Evolutionary conservation across 2,329 filamentous ascomycete species (phyloP).

Genomic region (Cercospora janseana): DNA sequence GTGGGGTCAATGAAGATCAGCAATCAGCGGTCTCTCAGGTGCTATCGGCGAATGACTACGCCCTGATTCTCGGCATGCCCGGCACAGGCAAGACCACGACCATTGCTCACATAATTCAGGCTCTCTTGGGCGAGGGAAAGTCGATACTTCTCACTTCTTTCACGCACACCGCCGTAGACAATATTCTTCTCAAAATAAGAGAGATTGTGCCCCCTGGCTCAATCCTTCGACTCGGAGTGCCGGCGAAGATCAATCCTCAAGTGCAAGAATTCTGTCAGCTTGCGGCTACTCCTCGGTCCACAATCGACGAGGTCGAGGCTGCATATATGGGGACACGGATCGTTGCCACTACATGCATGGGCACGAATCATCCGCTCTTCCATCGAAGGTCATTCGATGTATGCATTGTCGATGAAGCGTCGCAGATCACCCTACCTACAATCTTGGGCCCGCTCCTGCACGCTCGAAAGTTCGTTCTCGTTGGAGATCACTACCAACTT

Average conservation of each 20-base stretch:
- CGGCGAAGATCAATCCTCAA: constrained; percentile 82
- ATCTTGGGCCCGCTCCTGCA: constrained; percentile 92
- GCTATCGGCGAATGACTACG: constrained; percentile 92
- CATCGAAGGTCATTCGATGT: constrained; percentile 90
- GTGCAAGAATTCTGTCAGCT: constrained; percentile 82
- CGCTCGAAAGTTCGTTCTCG: constrained; percentile 87
- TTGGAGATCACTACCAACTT: constrained; percentile 94
- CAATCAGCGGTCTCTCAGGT: constrained; percentile 85
- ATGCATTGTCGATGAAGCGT: constrained; percentile 97
- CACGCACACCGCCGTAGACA: constrained; percentile 96
- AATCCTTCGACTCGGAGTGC: constrained; percentile 79
- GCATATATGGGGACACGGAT: constrained; percentile 84
- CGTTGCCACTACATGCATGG: constrained; percentile 91
- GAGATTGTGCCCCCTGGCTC: constrained; percentile 55
- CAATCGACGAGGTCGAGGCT: constrained; percentile 77
- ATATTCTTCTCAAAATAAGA: constrained; percentile 89
- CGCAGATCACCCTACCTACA: constrained; percentile 92
- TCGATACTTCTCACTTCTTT: constrained; percentile 92
- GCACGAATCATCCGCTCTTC: constrained; percentile 86
- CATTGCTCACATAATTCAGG: constrained; percentile 93
- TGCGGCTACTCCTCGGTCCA: constrained; percentile 68
- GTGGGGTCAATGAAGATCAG: constrained; percentile 72
- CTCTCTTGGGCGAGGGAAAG: constrained; percentile 83
- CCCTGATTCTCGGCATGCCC: constrained; percentile 96
- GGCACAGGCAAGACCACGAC: constrained; percentile 98